Conservation (phyloP, 805 yeast genomes). For the Tetrapisispora fleetii region DNA sequence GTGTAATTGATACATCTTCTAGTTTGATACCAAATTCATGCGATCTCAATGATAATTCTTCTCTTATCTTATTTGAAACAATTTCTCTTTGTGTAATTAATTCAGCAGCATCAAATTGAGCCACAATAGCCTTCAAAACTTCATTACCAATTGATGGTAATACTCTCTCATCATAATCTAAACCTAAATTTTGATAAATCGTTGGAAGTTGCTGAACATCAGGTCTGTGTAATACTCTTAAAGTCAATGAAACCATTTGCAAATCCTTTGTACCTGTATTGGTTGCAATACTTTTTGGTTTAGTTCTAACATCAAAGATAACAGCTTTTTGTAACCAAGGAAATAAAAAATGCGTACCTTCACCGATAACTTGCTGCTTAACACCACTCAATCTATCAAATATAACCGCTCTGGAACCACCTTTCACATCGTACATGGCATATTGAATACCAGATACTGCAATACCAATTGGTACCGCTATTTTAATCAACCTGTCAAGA, state of each 20-base stretch:
- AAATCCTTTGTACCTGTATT: conserved; percentile 95
- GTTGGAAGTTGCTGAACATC: conserved; percentile 72
- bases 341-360: conserved; percentile 89
- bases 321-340: conserved; percentile 96
- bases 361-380: conserved; percentile 79
- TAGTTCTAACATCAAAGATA: conserved; percentile 87
- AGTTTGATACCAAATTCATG: conserved; percentile 79
- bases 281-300: conserved; percentile 85
- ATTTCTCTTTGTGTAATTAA: conserved; percentile 94
- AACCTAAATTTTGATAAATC: conserved; percentile 84
- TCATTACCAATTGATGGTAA: conserved; percentile 90
- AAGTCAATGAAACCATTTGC: conserved; percentile 88
- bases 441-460: conserved; percentile 65
- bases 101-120: conserved; percentile 93
- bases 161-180: conserved; percentile 91
- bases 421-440: conserved; percentile 88
- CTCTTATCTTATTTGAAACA: conserved; percentile 80
- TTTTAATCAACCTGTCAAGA: conserved; percentile 24
- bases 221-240: conserved; percentile 90
- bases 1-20: conserved; percentile 96
- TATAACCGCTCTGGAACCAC: conserved; percentile 92
- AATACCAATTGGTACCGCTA: conserved; percentile 66
- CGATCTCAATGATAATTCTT: conserved; percentile 76
- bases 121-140: conserved; percentile 80
- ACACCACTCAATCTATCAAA: conserved; percentile 90